Conservation (phyloP, 805 yeast genomes). For the Cyberlindnera veronae region DNA sequence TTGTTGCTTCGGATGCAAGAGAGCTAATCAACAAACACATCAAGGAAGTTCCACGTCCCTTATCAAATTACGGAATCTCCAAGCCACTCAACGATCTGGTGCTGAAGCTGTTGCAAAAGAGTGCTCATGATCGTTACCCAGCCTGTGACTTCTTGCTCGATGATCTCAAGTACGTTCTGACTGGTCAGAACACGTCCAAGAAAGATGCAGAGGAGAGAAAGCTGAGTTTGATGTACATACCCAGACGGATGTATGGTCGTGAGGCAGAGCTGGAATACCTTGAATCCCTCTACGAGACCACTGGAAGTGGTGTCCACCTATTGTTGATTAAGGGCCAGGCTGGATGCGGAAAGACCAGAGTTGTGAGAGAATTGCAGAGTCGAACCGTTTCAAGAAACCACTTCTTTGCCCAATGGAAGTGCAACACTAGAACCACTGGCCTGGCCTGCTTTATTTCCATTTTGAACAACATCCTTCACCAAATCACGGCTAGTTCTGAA, state of each 20-base stretch:
- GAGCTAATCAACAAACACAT: conserved; percentile 40
- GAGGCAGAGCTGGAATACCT: conserved; percentile 24
- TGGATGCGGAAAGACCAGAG: conserved; percentile 45
- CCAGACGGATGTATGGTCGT: conserved; percentile 31
- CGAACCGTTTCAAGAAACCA: conserved; percentile 31
- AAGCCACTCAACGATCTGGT: conserved; percentile 36
- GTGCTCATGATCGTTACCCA: conserved; percentile 37
- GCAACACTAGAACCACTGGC: conserved; percentile 32
- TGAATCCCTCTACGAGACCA: conserved; percentile 20
- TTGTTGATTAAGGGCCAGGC: conserved; percentile 38
- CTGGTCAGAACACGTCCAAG: conserved; percentile 9
- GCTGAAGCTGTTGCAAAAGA: conserved; percentile 40
- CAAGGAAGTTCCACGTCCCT: conserved; percentile 39
- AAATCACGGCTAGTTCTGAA: conserved; percentile 37
- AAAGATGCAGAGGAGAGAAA: conserved; percentile 12
- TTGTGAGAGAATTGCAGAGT: conserved; percentile 38
- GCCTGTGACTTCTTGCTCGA: conserved; percentile 33
- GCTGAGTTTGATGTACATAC: conserved; percentile 10
- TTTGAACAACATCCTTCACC: conserved; percentile 36
- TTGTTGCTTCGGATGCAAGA: conserved; percentile 37
- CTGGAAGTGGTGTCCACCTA: conserved; percentile 25
- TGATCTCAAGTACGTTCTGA: conserved; percentile 30
- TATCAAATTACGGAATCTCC: conserved; percentile 24
- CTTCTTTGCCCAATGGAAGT: conserved; percentile 29
- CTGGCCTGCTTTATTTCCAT: conserved; percentile 37